These are phyloP conservation scores for Penicillium sp. DNA, from an alignment of 2,329 filamentous ascomycete genomes.

Conservation along the genomic window DNA sequence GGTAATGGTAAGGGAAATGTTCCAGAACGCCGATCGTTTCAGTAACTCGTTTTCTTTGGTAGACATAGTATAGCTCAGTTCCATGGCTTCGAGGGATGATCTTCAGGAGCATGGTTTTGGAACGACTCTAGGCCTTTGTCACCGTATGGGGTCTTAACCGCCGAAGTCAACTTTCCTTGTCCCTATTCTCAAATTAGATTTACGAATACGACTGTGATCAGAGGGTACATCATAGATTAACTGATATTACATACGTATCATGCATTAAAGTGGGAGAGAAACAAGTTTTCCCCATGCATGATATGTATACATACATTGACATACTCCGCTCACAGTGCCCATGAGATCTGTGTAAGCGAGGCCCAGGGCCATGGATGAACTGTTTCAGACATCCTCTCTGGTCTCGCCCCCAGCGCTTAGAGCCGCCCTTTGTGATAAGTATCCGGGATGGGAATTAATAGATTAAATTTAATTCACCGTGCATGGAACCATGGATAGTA, in stretches of 20 bases:
- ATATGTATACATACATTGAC: neutral
- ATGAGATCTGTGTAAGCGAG: conserved; percentile 24
- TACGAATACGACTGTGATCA: neutral
- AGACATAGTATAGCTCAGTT: neutral
- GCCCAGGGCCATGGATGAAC: conserved; percentile 2
- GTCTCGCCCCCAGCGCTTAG: conserved; percentile 18
- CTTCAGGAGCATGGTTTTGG: conserved; percentile 11
- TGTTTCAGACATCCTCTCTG: conserved; percentile 1
- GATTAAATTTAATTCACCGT: neutral
- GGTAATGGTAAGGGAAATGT: conserved; percentile 8
- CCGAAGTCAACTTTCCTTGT: neutral
- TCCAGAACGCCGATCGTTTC: conserved; percentile 26
- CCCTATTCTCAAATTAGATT: neutral
- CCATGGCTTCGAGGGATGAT: conserved; percentile 6
- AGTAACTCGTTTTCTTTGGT: conserved; percentile 4
- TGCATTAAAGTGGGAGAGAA: neutral
- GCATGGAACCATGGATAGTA: neutral
- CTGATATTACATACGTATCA: neutral
- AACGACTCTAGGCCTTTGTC: conserved; percentile 2
- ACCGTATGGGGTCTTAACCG: neutral
- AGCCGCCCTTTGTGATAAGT: conserved; percentile 12
- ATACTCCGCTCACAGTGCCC: neutral
- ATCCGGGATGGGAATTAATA: neutral
- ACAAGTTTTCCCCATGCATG: neutral
- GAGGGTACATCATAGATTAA: neutral